Evolutionary conservation across 176 grass and related monocot species (phyloP).

Genomic region (Sorghum bicolor): Sorghum_bicolor_NCBIv3 NC_012870.2:26856001-26856500

Average conservation of each 20-base stretch:
- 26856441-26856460: slow-evolving; percentile 53
- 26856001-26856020: no score
- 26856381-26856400: neutral
- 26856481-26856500: slow-evolving; percentile 45
- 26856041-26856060: neutral
- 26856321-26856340: neutral
- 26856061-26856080: neutral
- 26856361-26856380: neutral
- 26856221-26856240: neutral
- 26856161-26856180: neutral
- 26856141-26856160: neutral
- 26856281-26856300: neutral
- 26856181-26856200: neutral
- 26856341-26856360: neutral
- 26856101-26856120: neutral
- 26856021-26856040: no score
- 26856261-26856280: neutral
- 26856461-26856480: slow-evolving; percentile 37
- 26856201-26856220: neutral
- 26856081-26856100: neutral
- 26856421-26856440: neutral
- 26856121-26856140: neutral
- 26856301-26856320: neutral
- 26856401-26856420: slow-evolving; percentile 9
- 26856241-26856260: neutral